These are phyloP conservation scores for Monosporascus sp. DNA, from an alignment of 2,329 filamentous ascomycete genomes.

Conservation along the genomic window DNA sequence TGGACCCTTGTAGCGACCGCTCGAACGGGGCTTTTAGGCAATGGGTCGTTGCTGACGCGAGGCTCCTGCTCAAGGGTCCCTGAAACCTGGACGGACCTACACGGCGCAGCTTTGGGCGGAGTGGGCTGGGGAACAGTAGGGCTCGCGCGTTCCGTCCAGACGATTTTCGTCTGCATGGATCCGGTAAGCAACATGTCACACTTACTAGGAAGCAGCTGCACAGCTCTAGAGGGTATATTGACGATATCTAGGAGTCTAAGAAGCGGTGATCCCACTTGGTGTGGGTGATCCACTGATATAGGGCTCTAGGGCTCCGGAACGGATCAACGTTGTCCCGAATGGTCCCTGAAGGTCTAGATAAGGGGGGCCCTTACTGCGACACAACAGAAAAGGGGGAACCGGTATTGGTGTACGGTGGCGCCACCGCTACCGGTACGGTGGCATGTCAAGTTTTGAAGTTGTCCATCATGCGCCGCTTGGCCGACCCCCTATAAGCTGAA, in stretches of 20 bases:
- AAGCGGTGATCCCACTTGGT: too few relatives aligned
- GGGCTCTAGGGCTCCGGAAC: too few relatives aligned
- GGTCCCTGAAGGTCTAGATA: too few relatives aligned
- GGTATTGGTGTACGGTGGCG: constrained; percentile 25
- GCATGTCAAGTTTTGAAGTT: constrained; percentile 21
- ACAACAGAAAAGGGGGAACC: constrained; percentile 4
- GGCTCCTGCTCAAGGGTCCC: constrained; percentile 13
- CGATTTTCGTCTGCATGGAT: constrained; percentile 4
- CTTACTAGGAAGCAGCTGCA: too few relatives aligned
- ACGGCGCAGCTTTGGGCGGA: constrained; percentile 19
- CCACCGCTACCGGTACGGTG: constrained; percentile 23
- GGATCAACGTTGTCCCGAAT: too few relatives aligned
- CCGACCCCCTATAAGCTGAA: constrained; percentile 2
- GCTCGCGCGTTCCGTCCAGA: constrained; percentile 8
- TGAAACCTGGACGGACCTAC: constrained; percentile 10
- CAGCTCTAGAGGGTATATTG: too few relatives aligned
- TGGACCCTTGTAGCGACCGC: neutral
- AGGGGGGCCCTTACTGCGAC: too few relatives aligned
- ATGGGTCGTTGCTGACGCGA: constrained; percentile 2
- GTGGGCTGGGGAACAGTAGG: constrained; percentile 19
- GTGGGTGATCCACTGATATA: too few relatives aligned
- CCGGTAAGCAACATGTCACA: too few relatives aligned
- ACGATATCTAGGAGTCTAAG: too few relatives aligned
- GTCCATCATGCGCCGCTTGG: constrained; percentile 13
- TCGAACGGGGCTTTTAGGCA: constrained; percentile 9